Conservation (phyloP, 495 filamentous ascomycete species). For the Staphylotrichum tortipilum region DNA sequence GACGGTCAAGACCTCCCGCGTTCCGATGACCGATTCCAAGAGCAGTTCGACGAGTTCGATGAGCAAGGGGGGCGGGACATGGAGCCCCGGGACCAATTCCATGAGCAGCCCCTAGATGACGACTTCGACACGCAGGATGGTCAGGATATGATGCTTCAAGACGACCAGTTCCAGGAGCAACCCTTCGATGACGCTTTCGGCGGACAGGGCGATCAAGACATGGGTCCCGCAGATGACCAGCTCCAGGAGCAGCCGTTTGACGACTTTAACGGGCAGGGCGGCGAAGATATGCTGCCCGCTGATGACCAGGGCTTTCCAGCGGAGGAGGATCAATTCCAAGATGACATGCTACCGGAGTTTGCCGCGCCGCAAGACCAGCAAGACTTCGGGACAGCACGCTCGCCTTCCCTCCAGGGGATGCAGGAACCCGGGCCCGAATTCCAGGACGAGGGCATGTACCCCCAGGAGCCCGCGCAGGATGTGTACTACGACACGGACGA, state of each 20-base stretch:
- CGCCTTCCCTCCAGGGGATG: neutral
- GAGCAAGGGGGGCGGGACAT: neutral
- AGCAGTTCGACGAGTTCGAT: too few relatives aligned
- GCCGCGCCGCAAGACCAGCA: neutral
- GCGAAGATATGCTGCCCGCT: neutral
- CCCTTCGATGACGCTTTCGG: neutral
- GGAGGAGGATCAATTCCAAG: neutral
- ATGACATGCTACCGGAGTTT: neutral
- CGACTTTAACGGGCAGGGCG: neutral
- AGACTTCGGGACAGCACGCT: neutral
- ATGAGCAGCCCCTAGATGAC: neutral
- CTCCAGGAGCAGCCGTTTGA: neutral
- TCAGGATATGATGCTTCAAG: neutral
- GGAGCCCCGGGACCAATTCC: neutral
- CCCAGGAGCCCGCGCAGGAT: neutral
- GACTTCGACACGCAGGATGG: neutral
- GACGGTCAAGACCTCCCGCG: too few relatives aligned
- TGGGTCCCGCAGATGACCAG: neutral
- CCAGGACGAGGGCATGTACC: neutral
- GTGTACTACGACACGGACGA: neutral
- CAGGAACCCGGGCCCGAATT: neutral
- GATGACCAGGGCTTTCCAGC: neutral
- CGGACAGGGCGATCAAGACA: neutral
- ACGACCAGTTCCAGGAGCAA: neutral
- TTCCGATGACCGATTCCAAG: too few relatives aligned